phyloP scores from a whole-genome alignment of 1,284 basidiomycete species.

The Sutorius eximius region DNA sequence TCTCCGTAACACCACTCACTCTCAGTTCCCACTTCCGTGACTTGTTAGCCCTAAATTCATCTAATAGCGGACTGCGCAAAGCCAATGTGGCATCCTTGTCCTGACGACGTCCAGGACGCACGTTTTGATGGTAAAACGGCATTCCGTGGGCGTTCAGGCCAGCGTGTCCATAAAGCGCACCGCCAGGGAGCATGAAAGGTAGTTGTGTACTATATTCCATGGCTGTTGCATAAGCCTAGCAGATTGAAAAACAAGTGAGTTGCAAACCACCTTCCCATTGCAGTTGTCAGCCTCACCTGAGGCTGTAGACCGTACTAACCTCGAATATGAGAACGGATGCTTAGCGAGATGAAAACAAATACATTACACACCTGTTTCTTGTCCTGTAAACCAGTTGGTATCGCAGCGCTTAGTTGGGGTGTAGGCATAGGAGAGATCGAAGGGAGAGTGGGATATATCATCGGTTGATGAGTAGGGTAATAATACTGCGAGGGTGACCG shows the following conservation, averaged over 20 bases:
- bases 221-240: conserved; percentile 43
- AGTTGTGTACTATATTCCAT: conserved; percentile 52
- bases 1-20: conserved; percentile 43
- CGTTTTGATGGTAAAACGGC: conserved; percentile 41
- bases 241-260: conserved; percentile 43
- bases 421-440: conserved; percentile 55
- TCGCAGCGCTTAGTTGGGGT: conserved; percentile 43
- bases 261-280: conserved; percentile 41
- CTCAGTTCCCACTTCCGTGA: conserved; percentile 77
- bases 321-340: conserved; percentile 10
- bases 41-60: conserved; percentile 85
- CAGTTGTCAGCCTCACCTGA: conserved; percentile 40
- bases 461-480: conserved; percentile 56
- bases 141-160: conserved; percentile 34
- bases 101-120: conserved; percentile 44
- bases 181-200: conserved; percentile 47
- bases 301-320: conserved; percentile 51
- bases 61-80: conserved; percentile 70
- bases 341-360: conserved; percentile 6
- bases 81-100: conserved; percentile 37
- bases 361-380: conserved; percentile 60
- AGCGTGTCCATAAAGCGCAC: conserved; percentile 42
- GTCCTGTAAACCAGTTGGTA: conserved; percentile 46
- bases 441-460: conserved; percentile 55
- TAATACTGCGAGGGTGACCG: conserved; percentile 60